Conservation (phyloP, 768 basidiomycete species). For the Macrolepiota albuminosa region DNA sequence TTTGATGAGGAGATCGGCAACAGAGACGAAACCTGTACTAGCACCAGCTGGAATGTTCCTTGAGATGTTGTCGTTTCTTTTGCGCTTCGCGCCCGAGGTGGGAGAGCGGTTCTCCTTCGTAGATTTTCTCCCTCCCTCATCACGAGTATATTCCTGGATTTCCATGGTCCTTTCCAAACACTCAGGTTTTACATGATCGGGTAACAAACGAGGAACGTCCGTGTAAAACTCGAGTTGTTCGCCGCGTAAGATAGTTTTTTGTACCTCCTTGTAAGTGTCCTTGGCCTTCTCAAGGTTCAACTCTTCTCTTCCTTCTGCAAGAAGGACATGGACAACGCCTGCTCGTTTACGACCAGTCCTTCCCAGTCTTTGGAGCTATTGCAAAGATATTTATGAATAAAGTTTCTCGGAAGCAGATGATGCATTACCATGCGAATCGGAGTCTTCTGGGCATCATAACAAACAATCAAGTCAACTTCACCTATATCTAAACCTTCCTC, state of each 20-base stretch:
- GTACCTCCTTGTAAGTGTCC: slow-evolving; percentile 81
- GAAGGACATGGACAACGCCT: slow-evolving; percentile 86
- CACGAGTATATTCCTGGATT: slow-evolving; percentile 66
- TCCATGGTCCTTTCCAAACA: slow-evolving; percentile 81
- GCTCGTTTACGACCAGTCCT: slow-evolving; percentile 91
- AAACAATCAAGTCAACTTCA: slow-evolving; percentile 92
- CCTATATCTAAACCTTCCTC: slow-evolving; percentile 99
- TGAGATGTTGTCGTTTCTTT: slow-evolving; percentile 59
- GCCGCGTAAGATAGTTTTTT: slow-evolving; percentile 80
- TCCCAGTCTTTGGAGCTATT: slow-evolving; percentile 90
- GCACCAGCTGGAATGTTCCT: slow-evolving; percentile 78
- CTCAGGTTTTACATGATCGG: slow-evolving; percentile 69
- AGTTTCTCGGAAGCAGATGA: background rate
- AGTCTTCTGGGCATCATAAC: slow-evolving; percentile 95
- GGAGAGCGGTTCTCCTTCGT: slow-evolving; percentile 25
- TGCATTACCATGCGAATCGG: slow-evolving; percentile 85
- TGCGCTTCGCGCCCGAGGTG: slow-evolving; percentile 50
- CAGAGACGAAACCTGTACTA: slow-evolving; percentile 65
- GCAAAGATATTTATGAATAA: background rate
- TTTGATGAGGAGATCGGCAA: slow-evolving; percentile 57
- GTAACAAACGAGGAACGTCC: slow-evolving; percentile 87
- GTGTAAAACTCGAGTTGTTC: slow-evolving; percentile 86
- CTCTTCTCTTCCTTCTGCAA: slow-evolving; percentile 90
- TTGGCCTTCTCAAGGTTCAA: slow-evolving; percentile 86
- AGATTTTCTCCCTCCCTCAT: slow-evolving; percentile 35